These are phyloP conservation scores for Dictyostelium discoideum DNA, from an alignment of 78 protist genomes.

Conservation along the genomic window DNA sequence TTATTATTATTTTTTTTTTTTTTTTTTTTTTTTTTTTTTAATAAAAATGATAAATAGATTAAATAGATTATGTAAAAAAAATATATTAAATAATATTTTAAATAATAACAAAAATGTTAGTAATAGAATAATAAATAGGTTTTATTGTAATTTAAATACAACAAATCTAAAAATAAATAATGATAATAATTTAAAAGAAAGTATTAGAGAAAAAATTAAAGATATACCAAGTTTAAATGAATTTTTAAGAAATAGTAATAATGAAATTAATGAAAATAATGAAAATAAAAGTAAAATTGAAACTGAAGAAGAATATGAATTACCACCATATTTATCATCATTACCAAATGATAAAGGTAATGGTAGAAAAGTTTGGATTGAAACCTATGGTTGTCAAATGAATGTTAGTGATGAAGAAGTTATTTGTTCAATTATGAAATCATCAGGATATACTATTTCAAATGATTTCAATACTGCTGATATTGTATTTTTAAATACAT, in stretches of 20 bases:
- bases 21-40: too few species aligned
- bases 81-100: neutral
- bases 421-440: conserved; percentile 74
- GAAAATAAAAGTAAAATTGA: neutral
- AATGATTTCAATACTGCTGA: conserved; percentile 73
- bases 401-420: conserved; percentile 93
- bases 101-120: neutral
- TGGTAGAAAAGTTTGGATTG: conserved; percentile 81
- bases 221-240: conserved; percentile 49
- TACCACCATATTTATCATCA: conserved; percentile 21
- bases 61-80: neutral
- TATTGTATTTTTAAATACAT: conserved; percentile 92
- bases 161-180: neutral
- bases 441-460: conserved; percentile 76
- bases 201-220: conserved; percentile 7
- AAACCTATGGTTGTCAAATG: conserved; percentile 97
- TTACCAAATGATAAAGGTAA: conserved; percentile 2
- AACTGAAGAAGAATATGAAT: neutral
- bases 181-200: conserved; percentile 7
- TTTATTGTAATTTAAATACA: neutral
- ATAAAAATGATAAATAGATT: neutral
- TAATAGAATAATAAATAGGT: neutral
- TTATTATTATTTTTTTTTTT: too few species aligned
- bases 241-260: conserved; percentile 12
- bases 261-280: neutral